Evolutionary conservation across 106 monocot genomes (phyloP), one percentile per base, ranked within the genome.

Genomic region (Chionographis japonica): DNA sequence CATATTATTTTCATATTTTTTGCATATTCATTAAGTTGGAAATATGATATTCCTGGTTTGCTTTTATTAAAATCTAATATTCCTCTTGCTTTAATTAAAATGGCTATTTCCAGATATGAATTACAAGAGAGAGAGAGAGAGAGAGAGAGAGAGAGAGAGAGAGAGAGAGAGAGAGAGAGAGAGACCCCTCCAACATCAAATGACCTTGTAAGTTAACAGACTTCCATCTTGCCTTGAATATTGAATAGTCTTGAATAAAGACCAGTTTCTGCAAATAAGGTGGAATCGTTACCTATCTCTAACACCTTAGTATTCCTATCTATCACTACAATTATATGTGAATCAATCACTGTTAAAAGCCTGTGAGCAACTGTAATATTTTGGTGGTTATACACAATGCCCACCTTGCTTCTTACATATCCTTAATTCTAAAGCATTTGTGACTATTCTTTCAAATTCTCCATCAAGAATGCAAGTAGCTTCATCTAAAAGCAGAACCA

Each of bases 281-380:
- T 52, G 51, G 59, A 50, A 64, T 81, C 77, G 57, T 42, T 68
- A 63, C 74, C 74, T 54, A 17, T 70, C 65, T 83, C 75, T 12
- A 75, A 74, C 66, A 83, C 75, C 27, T 27, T 27, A 17, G 58
- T 61, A 3, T 78, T 78, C 63, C 71, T 83, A 1, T 78, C 74
- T 70, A 83, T 79, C 37, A 78, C 83, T 40, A 78, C 74, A 60
- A 83, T 78, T n/a, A 66, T 54, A 20, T 83, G 78, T 40, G 78
- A 70, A 52, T 75, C 74, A 10, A 74, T 67, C 57, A 83, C 51
- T 41, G 78, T 78, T 39, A 70, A 74, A 60, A 83, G 66, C 66
- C 83, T 79, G 55, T 83, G 74, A 1, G 83, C 83, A 38, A 78
- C 78, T 56, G 74, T 79, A 17, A 83, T 27, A 27, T 71, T 56